A percentile compares a stretch with the other conserved stretches of the same genome.
These are phyloP conservation scores for Phytopythium ostracodes DNA, from an alignment of 352 stramenopile species.

Conservation along the genomic window DNA sequence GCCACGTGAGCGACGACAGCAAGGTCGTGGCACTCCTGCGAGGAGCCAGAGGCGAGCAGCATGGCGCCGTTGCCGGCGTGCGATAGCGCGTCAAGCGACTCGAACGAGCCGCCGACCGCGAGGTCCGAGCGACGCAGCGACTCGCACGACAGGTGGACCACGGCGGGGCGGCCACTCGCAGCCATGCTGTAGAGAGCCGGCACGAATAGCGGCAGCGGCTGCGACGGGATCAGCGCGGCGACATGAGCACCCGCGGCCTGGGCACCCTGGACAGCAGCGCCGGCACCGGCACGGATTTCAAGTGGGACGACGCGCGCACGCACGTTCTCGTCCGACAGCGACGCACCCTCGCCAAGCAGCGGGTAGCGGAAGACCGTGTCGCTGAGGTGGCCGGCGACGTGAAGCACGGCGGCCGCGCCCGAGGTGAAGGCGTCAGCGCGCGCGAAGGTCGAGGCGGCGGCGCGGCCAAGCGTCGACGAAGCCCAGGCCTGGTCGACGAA, in stretches of 20 bases:
- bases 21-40: slow-evolving; percentile 78
- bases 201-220: slow-evolving; percentile 73
- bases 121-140: slow-evolving; percentile 40
- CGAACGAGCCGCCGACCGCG: slow-evolving; percentile 47
- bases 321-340: slow-evolving; percentile 10
- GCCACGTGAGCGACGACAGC: slow-evolving; percentile 73
- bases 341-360: slow-evolving; percentile 25
- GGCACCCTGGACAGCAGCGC: slow-evolving; percentile 51
- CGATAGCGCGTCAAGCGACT: slow-evolving; percentile 60
- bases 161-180: slow-evolving; percentile 20
- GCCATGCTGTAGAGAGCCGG: slow-evolving; percentile 64
- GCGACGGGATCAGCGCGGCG: slow-evolving; percentile 55
- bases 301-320: slow-evolving; percentile 62
- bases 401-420: slow-evolving; percentile 45
- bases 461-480: slow-evolving; percentile 21
- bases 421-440: slow-evolving; percentile 52
- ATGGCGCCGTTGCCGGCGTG: slow-evolving; percentile 43
- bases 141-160: slow-evolving; percentile 69
- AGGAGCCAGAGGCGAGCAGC: slow-evolving; percentile 61
- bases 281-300: slow-evolving; percentile 53
- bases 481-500: slow-evolving; percentile 11
- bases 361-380: slow-evolving; percentile 67
- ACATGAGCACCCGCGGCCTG: slow-evolving; percentile 46
- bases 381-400: slow-evolving; percentile 51
- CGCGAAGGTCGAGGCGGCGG: slow-evolving; percentile 30